A percentile compares a stretch with the other conserved stretches of the same genome.
phyloP scores from a whole-genome alignment of 345 rosid genomes.

The Melastoma malabathricum region DNA sequence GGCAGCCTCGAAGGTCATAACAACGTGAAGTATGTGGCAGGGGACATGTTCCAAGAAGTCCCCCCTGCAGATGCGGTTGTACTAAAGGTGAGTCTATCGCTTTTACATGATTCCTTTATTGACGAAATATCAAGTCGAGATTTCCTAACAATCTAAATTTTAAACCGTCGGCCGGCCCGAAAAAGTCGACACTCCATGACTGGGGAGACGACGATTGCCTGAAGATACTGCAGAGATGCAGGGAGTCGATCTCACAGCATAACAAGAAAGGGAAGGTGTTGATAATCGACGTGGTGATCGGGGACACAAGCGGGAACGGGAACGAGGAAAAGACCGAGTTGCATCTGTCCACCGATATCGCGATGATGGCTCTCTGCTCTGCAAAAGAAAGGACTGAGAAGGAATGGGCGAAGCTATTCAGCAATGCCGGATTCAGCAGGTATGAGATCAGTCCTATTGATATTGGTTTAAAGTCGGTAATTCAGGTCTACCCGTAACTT shows the following conservation, averaged over 20 bases:
- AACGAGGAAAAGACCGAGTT: slow-evolving; percentile 4
- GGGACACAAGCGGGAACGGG: not conserved
- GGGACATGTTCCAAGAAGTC: slow-evolving; percentile 21
- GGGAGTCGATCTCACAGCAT: too few species aligned
- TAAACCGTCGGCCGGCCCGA: too few species aligned
- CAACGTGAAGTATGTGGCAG: slow-evolving; percentile 19
- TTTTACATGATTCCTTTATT: too few species aligned
- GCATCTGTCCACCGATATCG: slow-evolving; percentile 12
- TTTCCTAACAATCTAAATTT: too few species aligned
- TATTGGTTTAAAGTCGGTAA: slow-evolving; percentile 4
- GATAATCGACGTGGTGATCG: slow-evolving; percentile 6
- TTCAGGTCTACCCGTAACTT: slow-evolving; percentile 2
- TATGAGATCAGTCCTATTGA: slow-evolving; percentile 3
- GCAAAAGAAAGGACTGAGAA: slow-evolving; percentile 11
- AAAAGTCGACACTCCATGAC: slow-evolving; percentile 6
- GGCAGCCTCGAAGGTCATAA: slow-evolving; percentile 8
- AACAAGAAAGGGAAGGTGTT: slow-evolving; percentile 1
- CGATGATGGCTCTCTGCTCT: slow-evolving; percentile 6
- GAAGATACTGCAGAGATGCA: too few species aligned
- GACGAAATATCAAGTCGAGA: too few species aligned
- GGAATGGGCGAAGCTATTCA: slow-evolving; percentile 16
- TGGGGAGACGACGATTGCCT: not conserved
- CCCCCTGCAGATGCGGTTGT: slow-evolving; percentile 19
- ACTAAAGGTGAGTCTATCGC: slow-evolving; percentile 19
- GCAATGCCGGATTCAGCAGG: slow-evolving; percentile 12